These are phyloP conservation scores for Anthoceros angustus DNA, from an alignment of 225 moss, liverwort and hornwort species.

Conservation along the genomic window DNA sequence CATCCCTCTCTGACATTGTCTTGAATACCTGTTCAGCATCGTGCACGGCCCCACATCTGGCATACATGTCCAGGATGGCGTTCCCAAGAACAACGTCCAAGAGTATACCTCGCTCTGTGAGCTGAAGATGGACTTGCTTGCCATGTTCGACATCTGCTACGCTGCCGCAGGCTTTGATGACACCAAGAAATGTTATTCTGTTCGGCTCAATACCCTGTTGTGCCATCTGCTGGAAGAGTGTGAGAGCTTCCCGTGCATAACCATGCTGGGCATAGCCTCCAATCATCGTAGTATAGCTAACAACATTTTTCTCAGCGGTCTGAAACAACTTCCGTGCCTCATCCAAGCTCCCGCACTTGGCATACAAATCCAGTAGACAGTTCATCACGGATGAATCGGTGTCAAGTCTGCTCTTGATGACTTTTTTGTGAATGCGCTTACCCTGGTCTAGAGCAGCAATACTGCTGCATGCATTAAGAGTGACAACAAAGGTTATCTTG, in stretches of 20 bases:
- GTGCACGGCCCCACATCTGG: conserved; percentile 9
- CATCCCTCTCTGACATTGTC: conserved; percentile 5
- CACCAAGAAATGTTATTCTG: conserved; percentile 4
- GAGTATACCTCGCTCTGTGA: conserved; percentile 1
- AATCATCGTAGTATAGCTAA: conserved; percentile 6
- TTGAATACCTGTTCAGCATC: conserved; percentile 9
- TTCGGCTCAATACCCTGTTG: conserved; percentile 4
- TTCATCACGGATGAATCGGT: conserved; percentile 4
- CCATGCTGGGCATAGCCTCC: conserved; percentile 10
- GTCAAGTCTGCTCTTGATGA: conserved; percentile 9
- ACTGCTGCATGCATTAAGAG: neutral
- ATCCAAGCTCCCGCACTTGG: conserved; percentile 5
- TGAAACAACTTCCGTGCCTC: conserved; percentile 9
- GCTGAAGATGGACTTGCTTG: conserved; percentile 9
- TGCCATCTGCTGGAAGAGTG: conserved; percentile 5
- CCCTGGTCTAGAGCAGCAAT: neutral
- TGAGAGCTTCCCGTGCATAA: conserved; percentile 8
- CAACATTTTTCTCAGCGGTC: conserved; percentile 1
- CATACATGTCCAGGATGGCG: conserved; percentile 7
- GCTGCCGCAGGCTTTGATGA: conserved; percentile 9
- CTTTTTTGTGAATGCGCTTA: neutral
- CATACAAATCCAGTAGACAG: conserved; percentile 2
- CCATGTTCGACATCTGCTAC: conserved; percentile 6
- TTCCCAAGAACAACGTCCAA: conserved; percentile 4
- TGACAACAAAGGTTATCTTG: neutral